Conservation (phyloP, 805 yeast species). For the Kluyveromyces wickerhamii region DNA sequence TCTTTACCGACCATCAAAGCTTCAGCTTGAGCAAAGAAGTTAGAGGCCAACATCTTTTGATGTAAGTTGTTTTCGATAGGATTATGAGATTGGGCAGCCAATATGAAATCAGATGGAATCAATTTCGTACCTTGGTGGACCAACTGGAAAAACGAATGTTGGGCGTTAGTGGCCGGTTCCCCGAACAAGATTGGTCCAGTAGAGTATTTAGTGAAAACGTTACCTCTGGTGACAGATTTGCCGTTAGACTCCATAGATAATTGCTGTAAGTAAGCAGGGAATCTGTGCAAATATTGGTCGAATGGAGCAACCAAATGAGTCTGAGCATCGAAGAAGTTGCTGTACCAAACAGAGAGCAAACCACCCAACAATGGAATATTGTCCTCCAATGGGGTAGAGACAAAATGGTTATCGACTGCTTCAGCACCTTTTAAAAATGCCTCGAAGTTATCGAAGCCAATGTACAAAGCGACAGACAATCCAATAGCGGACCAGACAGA, state of each 20-base stretch:
- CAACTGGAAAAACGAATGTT: conserved; percentile 98
- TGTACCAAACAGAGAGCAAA: conserved; percentile 93
- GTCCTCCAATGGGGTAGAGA: conserved; percentile 72
- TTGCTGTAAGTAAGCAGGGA: conserved; percentile 99
- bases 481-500: conserved; percentile 99
- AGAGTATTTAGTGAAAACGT: conserved; percentile 85
- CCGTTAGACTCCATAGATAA: conserved; percentile 99
- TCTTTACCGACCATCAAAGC: conserved; percentile 96
- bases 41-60: conserved; percentile 97
- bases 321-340: conserved; percentile 96
- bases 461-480: conserved; percentile 85
- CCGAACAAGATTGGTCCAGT: conserved; percentile 95
- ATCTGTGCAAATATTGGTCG: conserved; percentile 97
- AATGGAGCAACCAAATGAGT: conserved; percentile 98
- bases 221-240: conserved; percentile 91
- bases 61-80: conserved; percentile 91
- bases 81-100: conserved; percentile 97
- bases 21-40: conserved; percentile 97
- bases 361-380: conserved; percentile 95
- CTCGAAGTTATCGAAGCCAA: conserved; percentile 92
- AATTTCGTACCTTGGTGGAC: conserved; percentile 98
- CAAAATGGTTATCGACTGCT: conserved; percentile 90
- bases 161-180: conserved; percentile 98
- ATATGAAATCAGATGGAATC: conserved; percentile 93
- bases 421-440: conserved; percentile 94